Conservation (phyloP, 1,284 basidiomycete genomes). For the Tilletia indica region DNA sequence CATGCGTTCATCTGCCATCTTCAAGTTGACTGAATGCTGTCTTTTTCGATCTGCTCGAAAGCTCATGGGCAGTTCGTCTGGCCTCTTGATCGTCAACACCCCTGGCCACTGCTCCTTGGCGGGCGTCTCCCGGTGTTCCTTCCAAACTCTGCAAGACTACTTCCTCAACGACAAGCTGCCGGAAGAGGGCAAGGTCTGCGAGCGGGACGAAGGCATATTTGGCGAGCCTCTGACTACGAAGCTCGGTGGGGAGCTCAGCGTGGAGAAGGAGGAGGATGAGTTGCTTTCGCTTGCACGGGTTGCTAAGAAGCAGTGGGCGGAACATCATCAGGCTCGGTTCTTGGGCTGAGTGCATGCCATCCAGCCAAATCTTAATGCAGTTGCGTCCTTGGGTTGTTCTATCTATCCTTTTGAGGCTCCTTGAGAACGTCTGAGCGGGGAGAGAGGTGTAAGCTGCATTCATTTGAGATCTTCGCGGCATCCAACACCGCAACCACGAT, state of each 20-base stretch:
- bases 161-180: conserved; percentile 25
- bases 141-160: conserved; percentile 16
- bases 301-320: not conserved
- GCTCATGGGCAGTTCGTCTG: conserved; percentile 26
- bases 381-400: too few relatives aligned
- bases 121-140: conserved; percentile 24
- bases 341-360: too few relatives aligned
- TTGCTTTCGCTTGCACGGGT: not conserved
- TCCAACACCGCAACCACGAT: too few relatives aligned
- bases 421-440: too few relatives aligned
- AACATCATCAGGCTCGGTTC: too few relatives aligned
- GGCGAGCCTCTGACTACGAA: not conserved
- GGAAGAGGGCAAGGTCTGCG: conserved; percentile 20
- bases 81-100: conserved; percentile 28
- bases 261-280: too few relatives aligned
- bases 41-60: not conserved
- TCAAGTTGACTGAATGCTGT: not conserved
- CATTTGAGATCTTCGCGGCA: too few relatives aligned
- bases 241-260: not conserved
- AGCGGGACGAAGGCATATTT: conserved; percentile 23
- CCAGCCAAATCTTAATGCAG: too few relatives aligned
- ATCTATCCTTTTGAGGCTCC: too few relatives aligned
- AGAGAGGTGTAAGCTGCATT: too few relatives aligned
- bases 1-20: not conserved
- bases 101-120: conserved; percentile 25